Base-by-base conservation (phyloP, 352 stramenopile genomes). In the Phytopythium aichiense region DNA sequence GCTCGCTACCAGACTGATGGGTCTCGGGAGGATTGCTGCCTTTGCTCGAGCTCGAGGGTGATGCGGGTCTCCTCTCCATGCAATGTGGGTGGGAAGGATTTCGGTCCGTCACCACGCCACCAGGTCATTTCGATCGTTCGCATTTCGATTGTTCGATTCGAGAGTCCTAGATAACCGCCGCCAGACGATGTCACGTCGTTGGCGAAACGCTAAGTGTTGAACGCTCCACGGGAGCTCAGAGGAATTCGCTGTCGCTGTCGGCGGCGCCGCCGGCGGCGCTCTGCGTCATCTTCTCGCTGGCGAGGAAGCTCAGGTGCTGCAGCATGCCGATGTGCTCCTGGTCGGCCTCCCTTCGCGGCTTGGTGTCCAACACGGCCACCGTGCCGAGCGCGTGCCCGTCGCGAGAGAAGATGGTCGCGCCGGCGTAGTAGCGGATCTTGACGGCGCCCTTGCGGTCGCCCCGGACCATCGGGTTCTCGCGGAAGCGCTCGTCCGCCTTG, bases 341-440 rank as follows among this genome's bases (percentile, higher is more conserved):
- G 64, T 94, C 82, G n/a, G 77, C 84, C 54, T 92, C 82, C 1
- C 74, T 65, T 9, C 84, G 76, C 5, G 87, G 82, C 58, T 92
- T 93, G 16, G 84, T 95, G 66, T 95, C 84, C 18, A 95, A 67
- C 22, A 95, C 87, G 0, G 87, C 87, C n/a, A 95, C 84, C 5
- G 87, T 93, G 8, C 87, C 87, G 9, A 95, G 72, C 18, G 85
- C 81, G 38, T 92, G 84, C 37, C 84, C 84, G 54, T 94, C 82
- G 11, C 76, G 71, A 2, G 82, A 91, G 57, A 92, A 94, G 60
- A 95, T 93, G 46, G 81, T 91, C 15, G 85, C 87, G 18, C 87
- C 87, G 15, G 85, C 81, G 63, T 95, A 95, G 65, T 94, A 95
- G 60, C 84, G 79, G 63, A 95, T 93, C 69, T 95, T 95, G 33